Evolutionary conservation across 2,329 filamentous ascomycete genomes (phyloP).

Genomic region (Hymenoscyphus albidus): DNA sequence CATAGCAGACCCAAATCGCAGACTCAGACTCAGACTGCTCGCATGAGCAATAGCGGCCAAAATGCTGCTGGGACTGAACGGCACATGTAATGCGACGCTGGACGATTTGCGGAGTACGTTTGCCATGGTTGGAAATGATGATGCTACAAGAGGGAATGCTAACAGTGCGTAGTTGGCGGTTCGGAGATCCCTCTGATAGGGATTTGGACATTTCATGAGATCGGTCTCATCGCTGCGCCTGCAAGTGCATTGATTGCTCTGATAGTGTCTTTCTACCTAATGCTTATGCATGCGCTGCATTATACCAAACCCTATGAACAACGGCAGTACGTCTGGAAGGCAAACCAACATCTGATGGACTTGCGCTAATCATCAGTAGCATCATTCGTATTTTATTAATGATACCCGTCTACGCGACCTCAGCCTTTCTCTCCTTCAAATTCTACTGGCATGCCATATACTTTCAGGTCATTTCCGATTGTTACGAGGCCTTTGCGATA

Average conservation of each 20-base stretch:
- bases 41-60: slow-evolving; percentile 23
- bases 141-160: slow-evolving; percentile 14
- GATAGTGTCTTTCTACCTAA: slow-evolving; percentile 52
- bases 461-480: slow-evolving; percentile 75
- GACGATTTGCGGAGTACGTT: slow-evolving; percentile 37
- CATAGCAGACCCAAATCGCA: slow-evolving; percentile 17
- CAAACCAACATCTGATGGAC: not conserved
- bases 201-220: slow-evolving; percentile 50
- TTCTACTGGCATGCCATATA: slow-evolving; percentile 78
- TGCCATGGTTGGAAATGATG: not conserved
- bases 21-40: not conserved
- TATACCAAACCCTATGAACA: slow-evolving; percentile 60
- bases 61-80: slow-evolving; percentile 25
- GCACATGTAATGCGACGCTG: slow-evolving; percentile 36
- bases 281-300: slow-evolving; percentile 55
- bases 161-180: slow-evolving; percentile 30
- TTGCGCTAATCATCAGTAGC: slow-evolving; percentile 39
- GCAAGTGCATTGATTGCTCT: slow-evolving; percentile 48
- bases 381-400: slow-evolving; percentile 88
- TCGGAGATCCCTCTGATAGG: slow-evolving; percentile 47
- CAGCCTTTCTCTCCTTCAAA: slow-evolving; percentile 68
- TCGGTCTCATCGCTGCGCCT: slow-evolving; percentile 50
- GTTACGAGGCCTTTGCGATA: slow-evolving; percentile 86
- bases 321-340: slow-evolving; percentile 43
- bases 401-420: slow-evolving; percentile 75